Evolutionary conservation across 805 yeast genomes (phyloP).

Genomic region (Huiozyma sinensis): DNA sequence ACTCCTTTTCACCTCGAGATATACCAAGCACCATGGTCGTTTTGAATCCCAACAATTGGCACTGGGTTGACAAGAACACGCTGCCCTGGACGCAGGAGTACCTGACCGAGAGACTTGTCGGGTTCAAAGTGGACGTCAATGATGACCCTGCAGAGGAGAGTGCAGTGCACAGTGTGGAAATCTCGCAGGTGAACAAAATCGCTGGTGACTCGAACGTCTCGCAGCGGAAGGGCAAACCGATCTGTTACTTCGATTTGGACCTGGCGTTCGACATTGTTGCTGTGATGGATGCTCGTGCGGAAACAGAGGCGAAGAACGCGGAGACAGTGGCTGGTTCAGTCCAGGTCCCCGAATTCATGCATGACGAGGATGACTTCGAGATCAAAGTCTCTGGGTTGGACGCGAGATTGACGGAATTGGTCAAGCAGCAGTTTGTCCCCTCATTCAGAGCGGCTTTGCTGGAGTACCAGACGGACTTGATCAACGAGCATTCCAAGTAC

Average conservation of each 20-base stretch:
- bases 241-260: slow-evolving; percentile 61
- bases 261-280: slow-evolving; percentile 39
- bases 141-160: slow-evolving; percentile 1
- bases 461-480: slow-evolving; percentile 53
- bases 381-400: slow-evolving; percentile 38
- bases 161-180: neutral
- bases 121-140: slow-evolving; percentile 5
- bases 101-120: slow-evolving; percentile 31
- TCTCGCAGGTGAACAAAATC: slow-evolving; percentile 32
- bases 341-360: slow-evolving; percentile 57
- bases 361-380: slow-evolving; percentile 64
- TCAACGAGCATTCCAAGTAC: slow-evolving; percentile 50
- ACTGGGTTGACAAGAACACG: slow-evolving; percentile 63
- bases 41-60: slow-evolving; percentile 68
- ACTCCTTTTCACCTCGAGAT: neutral
- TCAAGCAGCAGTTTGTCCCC: slow-evolving; percentile 45
- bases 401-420: slow-evolving; percentile 28
- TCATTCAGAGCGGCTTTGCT: slow-evolving; percentile 36
- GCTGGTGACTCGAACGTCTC: slow-evolving; percentile 75
- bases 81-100: slow-evolving; percentile 52
- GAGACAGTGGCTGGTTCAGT: slow-evolving; percentile 34
- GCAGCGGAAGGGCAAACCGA: slow-evolving; percentile 72
- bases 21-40: slow-evolving; percentile 39
- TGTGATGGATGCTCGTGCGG: neutral
- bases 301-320: slow-evolving; percentile 26